Evolutionary conservation across 305 asterid species (phyloP), one percentile per base, ranked within the genome.

Genomic region (Fraxinus xanthoxyloides): DNA sequence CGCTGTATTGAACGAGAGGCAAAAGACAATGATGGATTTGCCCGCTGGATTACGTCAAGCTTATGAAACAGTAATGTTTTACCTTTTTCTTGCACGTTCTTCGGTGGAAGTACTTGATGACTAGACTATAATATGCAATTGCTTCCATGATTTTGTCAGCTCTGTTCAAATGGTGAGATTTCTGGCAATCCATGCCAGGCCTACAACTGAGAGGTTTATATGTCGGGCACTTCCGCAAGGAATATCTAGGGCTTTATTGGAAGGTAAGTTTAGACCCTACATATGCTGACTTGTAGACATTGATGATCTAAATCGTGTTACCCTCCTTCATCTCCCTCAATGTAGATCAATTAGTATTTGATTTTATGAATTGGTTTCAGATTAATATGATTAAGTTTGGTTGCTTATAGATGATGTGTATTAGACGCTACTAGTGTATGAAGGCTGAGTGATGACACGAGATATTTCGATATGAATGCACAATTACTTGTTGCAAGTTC

Each of bases 21-120:
- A 94, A 87, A 94, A 89, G 92, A 94, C 99, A 43, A 88, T 94
- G 87, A 91, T 94, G 94, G 99, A 96, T 90, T 93, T 80, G 99
- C n/a, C n/a, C n/a, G n/a, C n/a, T n/a, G n/a, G 99, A 79, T 86
- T 96, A 26, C 92, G 99, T 65, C 99, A 96, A 89, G 98, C 98
- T 79, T 96, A 90, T 86, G 98, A 96, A 89, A 91, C 94, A 98
- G 99, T 96, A 90, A 85, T 79, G 63, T n/a, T 65, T 34, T 75
- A 31, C 80, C 26, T 72, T 56, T 81, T 46, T 77, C 69, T 24
- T 48, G 17, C 76, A 38, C 46, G 15, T 34, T 63, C 17, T 8
- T 82, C n/a, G 56, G 78, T 78, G 73, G 40, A 79, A 79, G 82
- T 74, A 77, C 40, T 26, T 31, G 19, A 46, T 61, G 76, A 75